Percentiles rank a stretch among this genome's conserved stretches.
Evolutionary conservation across 495 filamentous ascomycete genomes (phyloP).

Genomic region (Penicillium odoratum): DNA sequence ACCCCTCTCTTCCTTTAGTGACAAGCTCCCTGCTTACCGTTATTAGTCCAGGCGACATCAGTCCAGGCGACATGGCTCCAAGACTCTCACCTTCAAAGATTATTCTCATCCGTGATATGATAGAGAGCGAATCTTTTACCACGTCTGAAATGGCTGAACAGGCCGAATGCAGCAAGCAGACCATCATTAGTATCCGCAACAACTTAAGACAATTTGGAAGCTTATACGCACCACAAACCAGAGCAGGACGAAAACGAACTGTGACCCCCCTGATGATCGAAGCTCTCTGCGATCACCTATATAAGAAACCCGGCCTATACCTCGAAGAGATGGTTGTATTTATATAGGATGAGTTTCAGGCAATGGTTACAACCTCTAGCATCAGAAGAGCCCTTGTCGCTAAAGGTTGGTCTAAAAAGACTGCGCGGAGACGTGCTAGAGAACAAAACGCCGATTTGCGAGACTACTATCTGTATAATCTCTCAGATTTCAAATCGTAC

Average conservation of each 20-base stretch:
- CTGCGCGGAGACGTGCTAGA: too few species aligned
- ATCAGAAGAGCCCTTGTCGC: constrained; percentile 6
- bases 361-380: neutral
- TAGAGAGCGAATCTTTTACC: constrained; percentile 8
- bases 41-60: constrained; percentile 1
- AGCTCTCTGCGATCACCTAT: neutral
- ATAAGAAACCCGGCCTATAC: neutral
- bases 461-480: too few species aligned
- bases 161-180: constrained; percentile 12
- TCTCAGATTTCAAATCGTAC: too few species aligned
- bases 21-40: neutral
- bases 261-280: constrained; percentile 1
- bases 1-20: neutral
- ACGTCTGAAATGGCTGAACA: constrained; percentile 15
- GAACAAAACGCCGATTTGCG: too few species aligned
- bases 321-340: constrained; percentile 3
- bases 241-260: constrained; percentile 2
- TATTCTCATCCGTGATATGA: constrained; percentile 15
- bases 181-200: constrained; percentile 13
- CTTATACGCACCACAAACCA: neutral
- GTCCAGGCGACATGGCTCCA: constrained; percentile 10
- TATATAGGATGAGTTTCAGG: neutral
- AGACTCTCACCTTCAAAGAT: constrained; percentile 10
- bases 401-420: constrained; percentile 3
- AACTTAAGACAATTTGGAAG: constrained; percentile 8